These are phyloP conservation scores for Saccharomyces hybrid DNA, from an alignment of 1,139 yeast species.

Conservation along the genomic window DNA sequence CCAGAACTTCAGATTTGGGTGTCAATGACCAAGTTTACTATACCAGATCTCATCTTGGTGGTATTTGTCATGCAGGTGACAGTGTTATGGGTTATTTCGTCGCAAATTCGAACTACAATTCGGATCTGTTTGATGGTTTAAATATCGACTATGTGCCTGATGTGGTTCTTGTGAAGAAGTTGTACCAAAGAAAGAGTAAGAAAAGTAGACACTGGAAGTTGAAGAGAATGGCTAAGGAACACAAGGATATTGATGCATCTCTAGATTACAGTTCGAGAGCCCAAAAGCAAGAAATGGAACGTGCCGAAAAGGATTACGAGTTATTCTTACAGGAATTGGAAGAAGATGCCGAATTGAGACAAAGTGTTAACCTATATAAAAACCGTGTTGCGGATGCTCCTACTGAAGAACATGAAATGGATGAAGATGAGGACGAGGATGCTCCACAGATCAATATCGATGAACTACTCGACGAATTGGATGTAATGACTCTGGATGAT, in stretches of 20 bases:
- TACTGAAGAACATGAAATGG: slow-evolving; percentile 36
- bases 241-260: slow-evolving; percentile 74
- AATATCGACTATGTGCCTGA: slow-evolving; percentile 65
- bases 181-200: slow-evolving; percentile 71
- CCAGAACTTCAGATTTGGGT: slow-evolving; percentile 81
- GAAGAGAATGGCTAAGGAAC: slow-evolving; percentile 97
- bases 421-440: slow-evolving; percentile 56
- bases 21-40: slow-evolving; percentile 73
- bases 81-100: slow-evolving; percentile 85
- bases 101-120: slow-evolving; percentile 78
- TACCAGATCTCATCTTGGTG: slow-evolving; percentile 87
- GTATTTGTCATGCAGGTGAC: slow-evolving; percentile 91
- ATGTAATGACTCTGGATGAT: slow-evolving; percentile 82
- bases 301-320: slow-evolving; percentile 94
- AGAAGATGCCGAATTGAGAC: slow-evolving; percentile 93
- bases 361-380: slow-evolving; percentile 81
- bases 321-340: slow-evolving; percentile 93
- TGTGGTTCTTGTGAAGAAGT: slow-evolving; percentile 85
- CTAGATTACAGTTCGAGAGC: slow-evolving; percentile 58
- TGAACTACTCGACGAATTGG: slow-evolving; percentile 84
- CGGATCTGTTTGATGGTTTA: slow-evolving; percentile 70
- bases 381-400: too few species aligned
- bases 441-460: slow-evolving; percentile 74
- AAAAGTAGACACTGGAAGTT: slow-evolving; percentile 87
- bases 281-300: slow-evolving; percentile 81